Evolutionary conservation across 371 early-diverging fungal species (phyloP).

Genomic region (Massospora cicadina): DNA sequence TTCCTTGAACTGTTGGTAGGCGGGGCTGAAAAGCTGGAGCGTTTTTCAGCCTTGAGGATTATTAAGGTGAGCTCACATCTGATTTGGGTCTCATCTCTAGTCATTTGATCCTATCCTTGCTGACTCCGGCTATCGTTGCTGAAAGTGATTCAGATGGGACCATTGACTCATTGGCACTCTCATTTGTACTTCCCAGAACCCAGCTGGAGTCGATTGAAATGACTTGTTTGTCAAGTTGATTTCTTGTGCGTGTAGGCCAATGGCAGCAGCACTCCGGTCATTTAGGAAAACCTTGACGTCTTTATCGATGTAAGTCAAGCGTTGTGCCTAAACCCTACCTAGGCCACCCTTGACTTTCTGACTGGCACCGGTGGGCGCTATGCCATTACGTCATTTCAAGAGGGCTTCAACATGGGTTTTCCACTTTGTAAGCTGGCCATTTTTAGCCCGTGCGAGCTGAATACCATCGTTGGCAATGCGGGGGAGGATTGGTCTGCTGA

Average conservation of each 20-base stretch:
- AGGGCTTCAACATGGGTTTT: slow-evolving; percentile 66
- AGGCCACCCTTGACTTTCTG: slow-evolving; percentile 29
- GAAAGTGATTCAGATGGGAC: slow-evolving; percentile 66
- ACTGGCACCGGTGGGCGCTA: slow-evolving; percentile 33
- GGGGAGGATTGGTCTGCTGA: slow-evolving; percentile 54
- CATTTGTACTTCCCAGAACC: slow-evolving; percentile 23
- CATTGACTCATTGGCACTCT: slow-evolving; percentile 21
- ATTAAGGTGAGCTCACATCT: not conserved
- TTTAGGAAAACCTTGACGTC: not conserved
- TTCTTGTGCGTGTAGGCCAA: slow-evolving; percentile 14
- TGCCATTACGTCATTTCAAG: slow-evolving; percentile 55
- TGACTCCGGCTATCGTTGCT: slow-evolving; percentile 16
- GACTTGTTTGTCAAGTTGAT: slow-evolving; percentile 45
- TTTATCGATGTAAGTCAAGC: slow-evolving; percentile 14
- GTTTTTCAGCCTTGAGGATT: not conserved
- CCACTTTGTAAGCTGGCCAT: slow-evolving; percentile 41
- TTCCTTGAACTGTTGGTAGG: slow-evolving; percentile 41
- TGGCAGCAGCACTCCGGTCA: not conserved
- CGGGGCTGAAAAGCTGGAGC: slow-evolving; percentile 18
- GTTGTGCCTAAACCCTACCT: slow-evolving; percentile 46
- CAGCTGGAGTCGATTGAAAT: slow-evolving; percentile 18
- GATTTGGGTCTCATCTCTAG: too few species aligned
- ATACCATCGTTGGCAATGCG: slow-evolving; percentile 38
- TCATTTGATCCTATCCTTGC: not conserved
- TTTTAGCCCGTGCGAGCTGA: slow-evolving; percentile 54